Base-by-base conservation (phyloP, 1,284 basidiomycete genomes). In the Ustilago shanxiensis region DNA sequence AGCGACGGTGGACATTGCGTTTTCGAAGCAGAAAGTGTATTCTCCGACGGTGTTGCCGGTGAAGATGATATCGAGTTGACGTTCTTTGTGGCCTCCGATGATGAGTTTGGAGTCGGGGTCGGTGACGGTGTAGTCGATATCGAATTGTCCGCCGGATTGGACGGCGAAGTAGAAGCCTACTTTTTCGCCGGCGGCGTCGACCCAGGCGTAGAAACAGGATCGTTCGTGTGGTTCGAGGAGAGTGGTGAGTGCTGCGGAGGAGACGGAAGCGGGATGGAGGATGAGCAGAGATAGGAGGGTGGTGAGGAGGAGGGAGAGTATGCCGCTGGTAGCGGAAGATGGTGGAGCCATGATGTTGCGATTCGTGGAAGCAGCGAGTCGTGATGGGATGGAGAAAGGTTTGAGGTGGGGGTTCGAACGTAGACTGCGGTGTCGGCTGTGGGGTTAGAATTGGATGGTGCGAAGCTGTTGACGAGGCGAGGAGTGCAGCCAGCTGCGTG, bases 11-110 rank as follows among this genome's bases (percentile, higher is more conserved):
- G 70, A 78, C 58, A 72, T 67, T 14, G 96, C 94, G 87, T 99
- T 99, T 86, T 95, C 93, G 86, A 99, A 98, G 88, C 97, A 99
- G 88, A 99, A 99, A 2, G 94, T 89, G 87, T 98, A 98, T 89
- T 99, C 97, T 82, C 96, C 96, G 64, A 92, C 90, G 39, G 90
- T 90, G 87, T 98, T 95, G 14, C 94, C 96, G 5, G 97, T 99
- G 78, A 99, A 91, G 72, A 99, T 94, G 84, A 92, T 98, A 90
- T 99, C 97, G 47, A 96, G 95, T 84, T 98, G 95, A 37, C 94
- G 91, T 84, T 98, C 95, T 49, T 92, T 91, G 78, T 90, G 87
- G 61, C 95, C 97, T 61, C 95, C 92, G 50, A 98, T 90, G 41
- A 99, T 87, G 52, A 95, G 88, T 84, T 91, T 93, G 85, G 94